Percentiles rank a stretch among this genome's conserved stretches.
phyloP scores from a whole-genome alignment of 345 rosid species.

The Citrus medica region DNA sequence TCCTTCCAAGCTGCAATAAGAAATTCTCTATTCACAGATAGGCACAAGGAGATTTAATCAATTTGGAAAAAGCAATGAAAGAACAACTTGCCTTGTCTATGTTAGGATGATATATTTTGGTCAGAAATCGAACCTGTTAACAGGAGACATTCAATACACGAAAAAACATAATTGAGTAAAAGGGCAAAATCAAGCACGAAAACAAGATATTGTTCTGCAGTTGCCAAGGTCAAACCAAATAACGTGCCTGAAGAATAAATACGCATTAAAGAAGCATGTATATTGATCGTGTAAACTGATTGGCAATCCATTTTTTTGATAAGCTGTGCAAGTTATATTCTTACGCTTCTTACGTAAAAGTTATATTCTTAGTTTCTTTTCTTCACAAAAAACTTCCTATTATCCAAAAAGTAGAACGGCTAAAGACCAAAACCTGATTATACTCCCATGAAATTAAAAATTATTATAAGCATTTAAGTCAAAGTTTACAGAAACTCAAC shows the following conservation, averaged over 20 bases:
- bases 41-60: neutral
- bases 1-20: conserved; percentile 51
- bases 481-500: neutral
- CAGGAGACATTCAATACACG: neutral
- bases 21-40: neutral
- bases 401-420: neutral
- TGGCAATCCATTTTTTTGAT: neutral
- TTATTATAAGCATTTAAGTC: neutral
- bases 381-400: neutral
- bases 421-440: neutral
- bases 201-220: neutral
- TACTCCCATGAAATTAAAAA: neutral
- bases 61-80: neutral
- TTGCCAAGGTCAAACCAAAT: neutral
- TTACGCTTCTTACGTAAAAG: neutral
- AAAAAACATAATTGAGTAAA: neutral
- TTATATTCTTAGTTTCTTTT: neutral
- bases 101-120: conserved; percentile 48
- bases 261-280: neutral
- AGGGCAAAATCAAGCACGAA: neutral
- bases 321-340: neutral
- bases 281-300: neutral
- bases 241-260: neutral
- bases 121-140: conserved; percentile 41
- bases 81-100: conserved; percentile 34